A percentile compares a stretch with the other conserved stretches of the same genome.
Conservation (phyloP, 768 basidiomycete species). For the Gloeostereum incarnatum region DNA sequence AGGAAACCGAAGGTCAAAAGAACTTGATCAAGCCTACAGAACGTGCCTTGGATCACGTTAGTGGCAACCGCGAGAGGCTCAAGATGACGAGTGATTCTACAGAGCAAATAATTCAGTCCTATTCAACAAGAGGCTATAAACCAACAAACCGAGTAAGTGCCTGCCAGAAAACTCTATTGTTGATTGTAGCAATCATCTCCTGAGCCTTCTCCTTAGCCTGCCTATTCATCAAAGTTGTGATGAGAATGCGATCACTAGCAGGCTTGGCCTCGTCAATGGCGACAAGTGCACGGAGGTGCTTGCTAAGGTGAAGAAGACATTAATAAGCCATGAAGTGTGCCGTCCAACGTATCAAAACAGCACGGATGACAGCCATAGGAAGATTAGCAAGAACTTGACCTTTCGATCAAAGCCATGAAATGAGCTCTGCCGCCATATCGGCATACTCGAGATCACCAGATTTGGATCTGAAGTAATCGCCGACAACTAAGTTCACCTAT, state of each 20-base stretch:
- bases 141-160: conserved; percentile 15
- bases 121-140: conserved; percentile 1
- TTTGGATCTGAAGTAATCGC: conserved; percentile 22
- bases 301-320: conserved; percentile 17
- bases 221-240: conserved; percentile 15
- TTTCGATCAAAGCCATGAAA: conserved; percentile 27
- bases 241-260: conserved; percentile 3
- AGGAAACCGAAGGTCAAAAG: conserved; percentile 20
- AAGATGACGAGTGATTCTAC: conserved; percentile 18
- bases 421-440: conserved; percentile 20
- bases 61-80: conserved; percentile 20
- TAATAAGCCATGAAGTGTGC: conserved; percentile 23
- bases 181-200: conserved; percentile 18
- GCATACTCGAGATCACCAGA: conserved; percentile 13
- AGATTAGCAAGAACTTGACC: conserved; percentile 20
- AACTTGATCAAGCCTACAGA: conserved; percentile 20
- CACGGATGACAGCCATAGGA: conserved; percentile 17
- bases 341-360: conserved; percentile 26
- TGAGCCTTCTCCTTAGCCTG: conserved; percentile 15
- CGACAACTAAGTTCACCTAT: conserved; percentile 29
- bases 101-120: conserved; percentile 3
- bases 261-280: conserved; percentile 9
- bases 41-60: conserved; percentile 18
- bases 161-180: conserved; percentile 20
- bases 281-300: conserved; percentile 11